phyloP scores from a whole-genome alignment of 164 flowering plant species.

The Aristolochia fimbriata region DNA sequence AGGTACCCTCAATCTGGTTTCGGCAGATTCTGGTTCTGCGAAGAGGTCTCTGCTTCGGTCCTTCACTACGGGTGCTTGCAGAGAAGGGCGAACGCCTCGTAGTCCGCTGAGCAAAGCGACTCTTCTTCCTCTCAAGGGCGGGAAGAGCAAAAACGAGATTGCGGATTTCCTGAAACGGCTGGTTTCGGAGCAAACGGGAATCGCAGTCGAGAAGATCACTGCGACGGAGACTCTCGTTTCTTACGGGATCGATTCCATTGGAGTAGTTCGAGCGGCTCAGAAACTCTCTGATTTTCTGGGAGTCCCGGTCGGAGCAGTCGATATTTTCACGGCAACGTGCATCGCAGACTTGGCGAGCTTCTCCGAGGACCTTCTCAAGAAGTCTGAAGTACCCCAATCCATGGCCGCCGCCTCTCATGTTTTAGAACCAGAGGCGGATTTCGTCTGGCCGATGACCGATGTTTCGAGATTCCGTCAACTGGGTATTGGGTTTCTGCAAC shows the following conservation, averaged over 20 bases:
- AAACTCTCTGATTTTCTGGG: constrained; percentile 74
- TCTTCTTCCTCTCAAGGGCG: constrained; percentile 11
- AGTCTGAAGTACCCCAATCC: constrained; percentile 40
- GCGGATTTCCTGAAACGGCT: constrained; percentile 40
- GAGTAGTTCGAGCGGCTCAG: constrained; percentile 81
- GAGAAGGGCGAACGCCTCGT: constrained; percentile 41
- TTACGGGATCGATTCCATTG: constrained; percentile 79
- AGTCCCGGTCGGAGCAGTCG: constrained; percentile 73
- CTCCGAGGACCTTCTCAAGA: constrained; percentile 43
- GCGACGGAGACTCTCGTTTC: constrained; percentile 49
- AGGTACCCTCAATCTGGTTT: constrained; percentile 39
- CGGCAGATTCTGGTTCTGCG: constrained; percentile 19
- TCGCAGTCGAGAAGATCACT: constrained; percentile 36
- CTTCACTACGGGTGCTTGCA: constrained; percentile 56
- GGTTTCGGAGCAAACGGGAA: constrained; percentile 53
- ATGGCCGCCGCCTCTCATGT: constrained; percentile 8
- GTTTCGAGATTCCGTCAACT: constrained; percentile 23
- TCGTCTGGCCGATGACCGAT: constrained; percentile 14
- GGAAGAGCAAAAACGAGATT: constrained; percentile 33
- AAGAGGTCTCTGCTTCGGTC: constrained; percentile 32
- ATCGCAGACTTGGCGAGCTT: constrained; percentile 63
- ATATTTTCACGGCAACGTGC: constrained; percentile 76
- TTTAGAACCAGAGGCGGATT: constrained; percentile 18
- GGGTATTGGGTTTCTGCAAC: constrained; percentile 32
- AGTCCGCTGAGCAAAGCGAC: constrained; percentile 15